These are phyloP conservation scores for barley (Hordeum vulgare) DNA, from an alignment of 176 grass and related monocot species.

Conservation along the genomic window MorexV3_pseudomolecules_assembly NC_058521.1:5475296-5475795, in stretches of 20 bases:
- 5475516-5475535: neutral
- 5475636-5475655: slow-evolving; percentile 30
- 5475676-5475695: slow-evolving; percentile 17
- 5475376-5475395: slow-evolving; percentile 70
- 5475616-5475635: slow-evolving; percentile 58
- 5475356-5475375: slow-evolving; percentile 21
- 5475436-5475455: neutral
- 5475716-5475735: slow-evolving; percentile 17
- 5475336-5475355: slow-evolving; percentile 57
- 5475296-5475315: slow-evolving; percentile 9
- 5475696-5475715: neutral
- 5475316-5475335: slow-evolving; percentile 87
- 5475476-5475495: no score
- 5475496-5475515: neutral
- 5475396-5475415: slow-evolving; percentile 53
- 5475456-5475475: neutral
- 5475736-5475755: no score
- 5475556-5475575: slow-evolving; percentile 15
- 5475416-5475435: neutral
- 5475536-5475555: neutral
- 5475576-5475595: slow-evolving; percentile 40
- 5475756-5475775: neutral
- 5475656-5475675: neutral
- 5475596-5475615: slow-evolving; percentile 47
- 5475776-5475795: neutral